Evolutionary conservation across 257 asterid genomes (phyloP).

Genomic region (Schizonepeta tenuifolia): DNA sequence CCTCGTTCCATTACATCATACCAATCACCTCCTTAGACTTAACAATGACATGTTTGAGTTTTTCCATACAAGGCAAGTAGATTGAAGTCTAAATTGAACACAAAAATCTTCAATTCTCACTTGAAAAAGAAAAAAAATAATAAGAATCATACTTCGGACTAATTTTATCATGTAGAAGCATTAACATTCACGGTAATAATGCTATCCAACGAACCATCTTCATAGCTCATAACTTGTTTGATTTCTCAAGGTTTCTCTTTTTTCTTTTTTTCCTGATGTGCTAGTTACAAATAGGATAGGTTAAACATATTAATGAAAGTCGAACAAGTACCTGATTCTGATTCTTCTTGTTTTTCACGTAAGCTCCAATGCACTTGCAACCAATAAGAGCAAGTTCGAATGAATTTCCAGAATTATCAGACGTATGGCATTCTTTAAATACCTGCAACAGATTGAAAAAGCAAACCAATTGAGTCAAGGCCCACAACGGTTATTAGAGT

Average conservation of each 20-base stretch:
- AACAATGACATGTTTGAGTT: background rate
- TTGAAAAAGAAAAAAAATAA: background rate
- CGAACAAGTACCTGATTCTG: slow-evolving; percentile 75
- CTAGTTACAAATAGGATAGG: background rate
- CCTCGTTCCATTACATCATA: too few relatives aligned
- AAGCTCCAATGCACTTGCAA: slow-evolving; percentile 94
- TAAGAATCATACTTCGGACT: background rate
- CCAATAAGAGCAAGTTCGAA: slow-evolving; percentile 78
- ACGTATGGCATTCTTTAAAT: slow-evolving; percentile 70
- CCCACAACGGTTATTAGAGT: background rate
- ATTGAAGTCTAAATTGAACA: background rate
- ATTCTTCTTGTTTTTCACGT: slow-evolving; percentile 83
- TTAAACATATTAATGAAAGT: background rate
- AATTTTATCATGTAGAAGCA: background rate
- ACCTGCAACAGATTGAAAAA: slow-evolving; percentile 48
- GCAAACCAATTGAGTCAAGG: slow-evolving; percentile 27
- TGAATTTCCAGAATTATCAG: slow-evolving; percentile 59
- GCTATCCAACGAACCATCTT: background rate
- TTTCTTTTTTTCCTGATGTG: background rate
- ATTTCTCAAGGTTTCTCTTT: slow-evolving; percentile 6
- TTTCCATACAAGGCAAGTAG: background rate
- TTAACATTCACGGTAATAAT: background rate
- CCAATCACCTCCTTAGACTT: too few relatives aligned
- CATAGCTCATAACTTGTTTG: background rate
- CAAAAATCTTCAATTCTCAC: background rate